Percentiles rank a stretch among this genome's conserved stretches.
Conservation (phyloP, 208 protist species). For the Crithidia expoeki region DNA sequence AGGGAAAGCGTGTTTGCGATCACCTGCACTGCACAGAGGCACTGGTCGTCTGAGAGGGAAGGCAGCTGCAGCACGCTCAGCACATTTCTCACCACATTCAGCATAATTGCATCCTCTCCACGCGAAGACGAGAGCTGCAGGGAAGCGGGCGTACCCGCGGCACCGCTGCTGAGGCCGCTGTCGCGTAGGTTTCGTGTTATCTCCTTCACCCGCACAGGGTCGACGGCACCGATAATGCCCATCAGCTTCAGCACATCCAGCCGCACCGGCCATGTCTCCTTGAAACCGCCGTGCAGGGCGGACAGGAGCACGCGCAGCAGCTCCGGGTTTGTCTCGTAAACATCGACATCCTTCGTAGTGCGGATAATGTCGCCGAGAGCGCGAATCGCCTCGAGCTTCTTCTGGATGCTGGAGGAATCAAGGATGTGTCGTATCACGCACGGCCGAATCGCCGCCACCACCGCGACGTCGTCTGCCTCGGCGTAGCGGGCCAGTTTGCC, state of each 20-base stretch:
- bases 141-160: slow-evolving; percentile 19
- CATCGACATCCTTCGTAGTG: slow-evolving; percentile 83
- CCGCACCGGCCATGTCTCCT: slow-evolving; percentile 88
- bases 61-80: slow-evolving; percentile 83
- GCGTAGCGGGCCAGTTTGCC: slow-evolving; percentile 86
- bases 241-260: slow-evolving; percentile 89
- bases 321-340: slow-evolving; percentile 79
- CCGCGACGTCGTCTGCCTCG: slow-evolving; percentile 74
- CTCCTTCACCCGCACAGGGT: slow-evolving; percentile 83
- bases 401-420: slow-evolving; percentile 78
- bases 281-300: slow-evolving; percentile 84
- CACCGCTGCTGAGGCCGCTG: slow-evolving; percentile 37
- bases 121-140: slow-evolving; percentile 26
- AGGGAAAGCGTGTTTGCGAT: slow-evolving; percentile 77
- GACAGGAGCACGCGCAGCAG: slow-evolving; percentile 83
- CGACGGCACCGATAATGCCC: slow-evolving; percentile 89
- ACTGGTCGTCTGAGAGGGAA: slow-evolving; percentile 84
- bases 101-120: slow-evolving; percentile 70
- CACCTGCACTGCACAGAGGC: slow-evolving; percentile 74
- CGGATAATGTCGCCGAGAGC: slow-evolving; percentile 87
- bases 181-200: slow-evolving; percentile 67
- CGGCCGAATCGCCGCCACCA: slow-evolving; percentile 65
- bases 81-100: slow-evolving; percentile 75
- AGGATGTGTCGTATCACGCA: slow-evolving; percentile 83
- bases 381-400: slow-evolving; percentile 87